Percentiles rank a stretch among this genome's conserved stretches.
Evolutionary conservation across 1,139 yeast species (phyloP).

Genomic region (Lodderomyces beijingensis): DNA sequence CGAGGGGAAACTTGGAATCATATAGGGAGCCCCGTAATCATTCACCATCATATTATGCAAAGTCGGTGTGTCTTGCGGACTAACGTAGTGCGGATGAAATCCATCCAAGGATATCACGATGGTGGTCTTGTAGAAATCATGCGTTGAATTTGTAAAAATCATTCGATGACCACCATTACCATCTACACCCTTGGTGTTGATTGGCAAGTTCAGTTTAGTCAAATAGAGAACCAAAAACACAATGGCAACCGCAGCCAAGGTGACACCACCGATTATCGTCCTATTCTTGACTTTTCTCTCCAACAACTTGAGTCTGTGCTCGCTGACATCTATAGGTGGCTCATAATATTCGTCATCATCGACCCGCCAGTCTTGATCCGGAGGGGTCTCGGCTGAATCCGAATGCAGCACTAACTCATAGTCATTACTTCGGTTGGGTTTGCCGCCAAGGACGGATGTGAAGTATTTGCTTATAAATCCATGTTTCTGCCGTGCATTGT

Average conservation of each 20-base stretch:
- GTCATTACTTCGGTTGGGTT: slow-evolving; percentile 8
- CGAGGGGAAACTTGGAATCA: slow-evolving; percentile 84
- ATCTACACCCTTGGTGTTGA: slow-evolving; percentile 49
- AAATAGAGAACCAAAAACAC: slow-evolving; percentile 7
- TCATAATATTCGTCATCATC: slow-evolving; percentile 4
- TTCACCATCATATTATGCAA: slow-evolving; percentile 53
- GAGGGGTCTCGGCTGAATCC: slow-evolving; percentile 8
- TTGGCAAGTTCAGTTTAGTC: slow-evolving; percentile 29
- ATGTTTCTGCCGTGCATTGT: too few species aligned
- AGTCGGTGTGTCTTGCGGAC: slow-evolving; percentile 61
- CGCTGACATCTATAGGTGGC: slow-evolving; percentile 12
- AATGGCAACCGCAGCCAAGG: slow-evolving; percentile 8
- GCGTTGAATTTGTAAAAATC: slow-evolving; percentile 62
- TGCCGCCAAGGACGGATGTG: too few species aligned
- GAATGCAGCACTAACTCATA: slow-evolving; percentile 13
- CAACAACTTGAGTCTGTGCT: slow-evolving; percentile 10
- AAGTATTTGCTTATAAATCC: too few species aligned
- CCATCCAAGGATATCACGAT: slow-evolving; percentile 78
- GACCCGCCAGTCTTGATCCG: slow-evolving; percentile 3
- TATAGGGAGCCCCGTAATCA: slow-evolving; percentile 72
- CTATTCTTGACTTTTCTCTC: slow-evolving; percentile 12
- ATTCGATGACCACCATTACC: slow-evolving; percentile 15
- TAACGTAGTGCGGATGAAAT: slow-evolving; percentile 87
- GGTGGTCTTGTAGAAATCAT: slow-evolving; percentile 71
- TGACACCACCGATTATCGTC: slow-evolving; percentile 9